Conservation (phyloP, 2,329 filamentous ascomycete genomes). For the Penicillium decumbens region DNA sequence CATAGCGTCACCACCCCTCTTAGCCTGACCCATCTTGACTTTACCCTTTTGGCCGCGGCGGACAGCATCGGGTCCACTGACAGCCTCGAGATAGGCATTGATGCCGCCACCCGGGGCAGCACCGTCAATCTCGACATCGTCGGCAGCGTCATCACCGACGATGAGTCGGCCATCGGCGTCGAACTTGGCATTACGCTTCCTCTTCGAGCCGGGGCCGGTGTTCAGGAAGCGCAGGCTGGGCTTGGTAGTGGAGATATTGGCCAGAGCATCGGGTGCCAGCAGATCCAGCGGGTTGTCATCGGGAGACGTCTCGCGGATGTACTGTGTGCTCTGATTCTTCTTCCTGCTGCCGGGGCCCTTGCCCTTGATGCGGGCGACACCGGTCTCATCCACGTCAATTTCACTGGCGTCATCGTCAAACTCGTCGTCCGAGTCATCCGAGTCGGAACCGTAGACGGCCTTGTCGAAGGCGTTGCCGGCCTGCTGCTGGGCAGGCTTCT, state of each 20-base stretch:
- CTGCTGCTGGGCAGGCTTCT: conserved; percentile 45
- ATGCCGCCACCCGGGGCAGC: conserved; percentile 38
- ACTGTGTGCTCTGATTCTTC: conserved; percentile 55
- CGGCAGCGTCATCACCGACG: conserved; percentile 29
- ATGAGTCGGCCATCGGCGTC: conserved; percentile 45
- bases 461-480: conserved; percentile 95
- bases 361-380: conserved; percentile 31
- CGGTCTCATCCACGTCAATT: conserved; percentile 39
- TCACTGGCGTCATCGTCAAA: conserved; percentile 56
- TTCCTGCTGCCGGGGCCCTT: conserved; percentile 44
- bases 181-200: conserved; percentile 41
- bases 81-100: conserved; percentile 59
- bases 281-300: conserved; percentile 94
- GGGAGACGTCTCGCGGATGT: conserved; percentile 75
- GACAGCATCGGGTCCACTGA: conserved; percentile 56
- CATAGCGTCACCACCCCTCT: conserved; percentile 37
- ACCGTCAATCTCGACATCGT: conserved; percentile 36
- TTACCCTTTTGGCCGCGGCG: conserved; percentile 56
- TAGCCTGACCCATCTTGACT: conserved; percentile 54
- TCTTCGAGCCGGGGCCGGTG: conserved; percentile 35
- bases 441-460: conserved; percentile 75
- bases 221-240: conserved; percentile 52
- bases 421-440: conserved; percentile 51
- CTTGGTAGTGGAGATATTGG: conserved; percentile 88
- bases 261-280: conserved; percentile 80